Evolutionary conservation across 2,329 filamentous ascomycete genomes (phyloP), one percentile per base, ranked within the genome.

Genomic region (Rhexocercosporidium sp.): DNA sequence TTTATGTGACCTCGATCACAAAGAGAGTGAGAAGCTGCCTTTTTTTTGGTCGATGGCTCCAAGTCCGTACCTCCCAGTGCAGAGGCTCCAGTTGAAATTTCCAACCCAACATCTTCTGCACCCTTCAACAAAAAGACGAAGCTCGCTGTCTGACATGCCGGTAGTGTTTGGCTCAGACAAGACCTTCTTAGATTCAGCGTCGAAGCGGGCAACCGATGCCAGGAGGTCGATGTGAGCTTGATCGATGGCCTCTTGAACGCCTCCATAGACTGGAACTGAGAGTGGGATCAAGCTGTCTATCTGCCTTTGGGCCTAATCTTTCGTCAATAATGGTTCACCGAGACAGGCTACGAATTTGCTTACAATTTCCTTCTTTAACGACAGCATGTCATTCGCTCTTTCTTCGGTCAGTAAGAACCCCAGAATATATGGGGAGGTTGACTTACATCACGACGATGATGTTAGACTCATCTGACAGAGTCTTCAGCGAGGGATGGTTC

Each of bases 381-480:
- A 75, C 2, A 73, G 11, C 27, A 75, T 70, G 44, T 75, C 72
- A 54, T 75, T 75, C 1, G 66, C 65, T 47, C 66, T 70, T 18
- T 51, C 16, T 14, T 3, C 37, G 16, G 29, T 59, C 22, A 49
- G 44, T 7, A 27, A 25, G 16, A 16, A 0, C 18, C 27, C 27
- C 49, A 1, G 2, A 9, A 31, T 31, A 11, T 39, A 14, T 34
- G 14, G 16, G 9, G 11, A 1, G 22, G 12, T n/a, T 31, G n/a
- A 49, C 69, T 67, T 63, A 68, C 69, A 74, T 67, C 39, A 68
- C 70, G 4, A 74, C 69, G 22, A 72, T 72, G 47, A 74, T 66
- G 41, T 71, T 73, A 6, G 68, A 70, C 62, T 73, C 70, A 44
- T 70, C 64, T 66, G 72, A 75, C 18, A 75, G 22, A 20, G 46